These are phyloP conservation scores for Aspergillus versicolor DNA, from an alignment of 2,329 filamentous ascomycete species.

Conservation along the genomic window DNA sequence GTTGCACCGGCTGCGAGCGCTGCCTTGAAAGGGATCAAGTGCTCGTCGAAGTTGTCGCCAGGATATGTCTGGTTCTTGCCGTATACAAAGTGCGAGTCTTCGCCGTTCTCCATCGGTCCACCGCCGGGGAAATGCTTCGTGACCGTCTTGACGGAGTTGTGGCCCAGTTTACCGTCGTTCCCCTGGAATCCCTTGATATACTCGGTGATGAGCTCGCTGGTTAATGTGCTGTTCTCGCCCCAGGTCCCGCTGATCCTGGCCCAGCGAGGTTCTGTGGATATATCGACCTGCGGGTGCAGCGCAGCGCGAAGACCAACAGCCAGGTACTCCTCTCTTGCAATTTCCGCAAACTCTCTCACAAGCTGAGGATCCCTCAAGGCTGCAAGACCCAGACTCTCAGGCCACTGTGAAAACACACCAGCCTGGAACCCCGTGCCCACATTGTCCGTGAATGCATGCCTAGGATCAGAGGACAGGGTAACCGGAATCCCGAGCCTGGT, in stretches of 20 bases:
- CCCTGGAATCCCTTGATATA: conserved; percentile 4
- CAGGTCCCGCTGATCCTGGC: not conserved
- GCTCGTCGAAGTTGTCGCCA: not conserved
- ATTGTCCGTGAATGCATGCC: not conserved
- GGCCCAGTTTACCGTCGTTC: not conserved
- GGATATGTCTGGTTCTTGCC: conserved; percentile 1
- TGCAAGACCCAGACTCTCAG: conserved; percentile 52
- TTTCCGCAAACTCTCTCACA: conserved; percentile 49
- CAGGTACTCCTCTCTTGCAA: conserved; percentile 49
- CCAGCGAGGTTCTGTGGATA: conserved; percentile 1
- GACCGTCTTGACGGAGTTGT: not conserved
- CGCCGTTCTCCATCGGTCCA: not conserved
- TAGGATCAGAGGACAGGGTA: not conserved
- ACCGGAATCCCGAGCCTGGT: conserved; percentile 4
- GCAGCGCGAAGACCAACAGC: conserved; percentile 2
- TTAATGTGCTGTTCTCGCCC: not conserved
- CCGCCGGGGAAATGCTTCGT: conserved; percentile 7
- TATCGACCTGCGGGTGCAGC: conserved; percentile 2
- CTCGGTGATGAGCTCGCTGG: not conserved
- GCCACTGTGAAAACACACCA: conserved; percentile 52
- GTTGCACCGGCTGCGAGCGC: not conserved
- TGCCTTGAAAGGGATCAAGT: not conserved
- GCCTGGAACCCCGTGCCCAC: conserved; percentile 44
- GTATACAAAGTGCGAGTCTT: conserved; percentile 4
- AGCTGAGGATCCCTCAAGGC: conserved; percentile 48